Evolutionary conservation across 106 monocot species (phyloP), one percentile per base, ranked within the genome.

Genomic region (Triglochin maritima): DNA sequence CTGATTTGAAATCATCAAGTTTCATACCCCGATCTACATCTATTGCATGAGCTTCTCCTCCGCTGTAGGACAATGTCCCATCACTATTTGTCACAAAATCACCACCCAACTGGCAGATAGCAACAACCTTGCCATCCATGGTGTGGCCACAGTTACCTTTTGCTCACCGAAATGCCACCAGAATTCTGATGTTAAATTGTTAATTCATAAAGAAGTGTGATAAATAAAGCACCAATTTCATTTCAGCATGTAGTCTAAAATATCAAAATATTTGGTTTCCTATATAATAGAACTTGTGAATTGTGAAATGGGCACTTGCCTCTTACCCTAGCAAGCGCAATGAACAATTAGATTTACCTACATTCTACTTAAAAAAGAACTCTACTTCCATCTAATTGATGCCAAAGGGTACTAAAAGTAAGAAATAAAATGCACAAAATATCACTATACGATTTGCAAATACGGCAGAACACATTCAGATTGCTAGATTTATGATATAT

Each of bases 11-110:
- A 70, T 88, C 86, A 63, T 68, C 57, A 29, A 96, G 76, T 55
- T 74, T 59, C 80, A 80, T 86, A 47, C 77, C 80, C 48, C 72
- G 80, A 9, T 81, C 79, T 29, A 96, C 84, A 66, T 86, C 91
- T 10, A 96, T 85, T 7, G 86, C 96, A 76, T 96, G 91, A 8
- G 96, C 95, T 70, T 96, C 95, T 57, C 95, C 95, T 15, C 95
- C 95, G 72, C 47, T 57, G 49, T 88, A 96, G 46, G 76, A 74
- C 78, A 96, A 56, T 7, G 83, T 79, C 44, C 96, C 96, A 76
- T 96, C 96, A 49, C 44, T 80, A 59, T 79, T 84, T 7, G 76
- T 67, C 47, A 79, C 69, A 79, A 96, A 96, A 47, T 88, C 86
- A 47, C 91, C 96, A 55, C 96, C 96, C 42, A 72, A 72, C 63